Base-by-base conservation (phyloP, 768 basidiomycete genomes). In the Phlebiopsis flavidoalba region DNA sequence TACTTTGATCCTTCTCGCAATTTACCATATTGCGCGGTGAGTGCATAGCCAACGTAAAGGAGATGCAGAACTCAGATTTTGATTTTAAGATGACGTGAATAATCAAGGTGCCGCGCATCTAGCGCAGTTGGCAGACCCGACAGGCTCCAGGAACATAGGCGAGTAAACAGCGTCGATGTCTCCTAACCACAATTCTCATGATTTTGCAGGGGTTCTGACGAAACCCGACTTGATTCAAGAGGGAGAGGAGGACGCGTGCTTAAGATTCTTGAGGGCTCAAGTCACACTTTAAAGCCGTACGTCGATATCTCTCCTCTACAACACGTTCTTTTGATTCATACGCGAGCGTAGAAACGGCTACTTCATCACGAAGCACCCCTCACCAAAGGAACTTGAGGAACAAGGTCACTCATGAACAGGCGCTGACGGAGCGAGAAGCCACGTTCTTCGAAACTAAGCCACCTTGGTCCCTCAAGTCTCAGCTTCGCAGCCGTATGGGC, bases 61-160 rank as follows among this genome's bases (percentile, higher is more conserved):
- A 21, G 10, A 54, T 50, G 5, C 40, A 37, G 3, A 1, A 36
- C 22, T n/a, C 46, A 8, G 52, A 21, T 43, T 26, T 43, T 57
- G 6, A 31, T 21, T 31, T 10, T 3, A 19, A 91, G 89, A 87
- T 59, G 88, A 91, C 62, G 87, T 87, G 12, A 87, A 90, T 63
- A 91, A 88, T 45, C 88, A 91, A 69, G 87, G 85, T 0, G 88
- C 89, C 0, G 83, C 85, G 59, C 73, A 79, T n/a, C 74, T 91
- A 0, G 83, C 87, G 0, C 85, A 83, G 63, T 55, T 74, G 14
- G 72, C 79, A 46, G 88, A 90, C 61, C 81, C 83, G 0, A 70
- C 79, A 0, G 88, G 88, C 0, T 77, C 76, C 50, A 77, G 87
- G 3, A 91, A 88, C 0, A 86, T 91, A n/a, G 88, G 89, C 87